Evolutionary conservation across 306 rosid genomes (phyloP).

Genomic region (Glycine tomentella): DNA sequence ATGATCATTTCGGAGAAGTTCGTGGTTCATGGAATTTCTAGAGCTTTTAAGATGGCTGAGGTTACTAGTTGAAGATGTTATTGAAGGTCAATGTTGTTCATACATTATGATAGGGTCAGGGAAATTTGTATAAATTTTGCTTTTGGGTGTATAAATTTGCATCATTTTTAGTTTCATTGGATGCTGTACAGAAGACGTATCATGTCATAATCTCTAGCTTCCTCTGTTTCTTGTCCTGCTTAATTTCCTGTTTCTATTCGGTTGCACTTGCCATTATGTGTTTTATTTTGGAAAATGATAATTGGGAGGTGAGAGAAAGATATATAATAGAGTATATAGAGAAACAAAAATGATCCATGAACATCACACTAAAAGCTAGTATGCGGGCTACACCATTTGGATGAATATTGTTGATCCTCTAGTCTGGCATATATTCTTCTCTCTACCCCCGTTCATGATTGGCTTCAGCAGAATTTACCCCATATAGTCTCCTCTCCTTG

Average conservation of each 20-base stretch:
- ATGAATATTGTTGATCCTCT: too few relatives aligned
- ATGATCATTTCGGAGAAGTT: conserved; percentile 58
- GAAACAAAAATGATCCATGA: too few relatives aligned
- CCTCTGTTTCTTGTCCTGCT: conserved; percentile 2
- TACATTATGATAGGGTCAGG: conserved; percentile 3
- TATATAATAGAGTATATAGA: too few relatives aligned
- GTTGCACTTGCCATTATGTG: background rate
- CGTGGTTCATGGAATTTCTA: conserved; percentile 77
- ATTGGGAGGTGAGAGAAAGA: too few relatives aligned
- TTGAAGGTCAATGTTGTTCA: background rate
- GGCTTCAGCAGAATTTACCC: too few relatives aligned
- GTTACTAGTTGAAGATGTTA: conserved; percentile 11
- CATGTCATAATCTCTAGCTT: conserved; percentile 1
- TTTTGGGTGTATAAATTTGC: background rate
- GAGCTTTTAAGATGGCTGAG: conserved; percentile 56
- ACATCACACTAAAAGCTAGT: too few relatives aligned
- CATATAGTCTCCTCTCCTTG: too few relatives aligned
- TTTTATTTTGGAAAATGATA: background rate
- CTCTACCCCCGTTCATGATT: too few relatives aligned
- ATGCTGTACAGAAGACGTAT: background rate
- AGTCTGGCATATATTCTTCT: too few relatives aligned
- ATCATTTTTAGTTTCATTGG: background rate
- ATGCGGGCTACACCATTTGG: too few relatives aligned
- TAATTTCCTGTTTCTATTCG: background rate
- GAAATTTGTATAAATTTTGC: conserved; percentile 3